phyloP scores from a whole-genome alignment of 2,329 filamentous ascomycete species.

The Aspergillus pseudotamarii region DNA sequence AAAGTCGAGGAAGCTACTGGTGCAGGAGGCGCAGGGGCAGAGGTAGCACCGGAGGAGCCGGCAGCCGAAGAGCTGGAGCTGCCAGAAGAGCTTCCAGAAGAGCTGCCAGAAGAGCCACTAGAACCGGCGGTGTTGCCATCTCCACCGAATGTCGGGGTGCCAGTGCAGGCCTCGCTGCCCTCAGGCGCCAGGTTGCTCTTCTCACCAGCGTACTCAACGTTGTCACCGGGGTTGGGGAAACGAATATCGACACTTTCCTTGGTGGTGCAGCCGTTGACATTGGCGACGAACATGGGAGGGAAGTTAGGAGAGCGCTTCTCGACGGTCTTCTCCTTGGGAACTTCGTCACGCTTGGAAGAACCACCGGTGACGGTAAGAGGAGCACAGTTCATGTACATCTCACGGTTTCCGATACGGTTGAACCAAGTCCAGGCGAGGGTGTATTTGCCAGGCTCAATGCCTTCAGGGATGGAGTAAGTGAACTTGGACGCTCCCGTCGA shows the following conservation, averaged over 20 bases:
- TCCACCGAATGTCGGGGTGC: slow-evolving; percentile 36
- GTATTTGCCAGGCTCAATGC: slow-evolving; percentile 74
- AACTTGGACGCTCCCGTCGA: slow-evolving; percentile 59
- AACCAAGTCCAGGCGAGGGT: slow-evolving; percentile 93
- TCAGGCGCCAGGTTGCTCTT: slow-evolving; percentile 37
- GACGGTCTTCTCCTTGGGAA: slow-evolving; percentile 45
- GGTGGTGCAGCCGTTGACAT: slow-evolving; percentile 65
- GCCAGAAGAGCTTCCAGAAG: background rate
- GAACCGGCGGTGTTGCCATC: slow-evolving; percentile 29
- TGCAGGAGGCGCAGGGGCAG: background rate
- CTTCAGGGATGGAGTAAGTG: slow-evolving; percentile 70
- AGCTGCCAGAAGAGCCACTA: slow-evolving; percentile 22
- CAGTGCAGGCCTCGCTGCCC: slow-evolving; percentile 33
- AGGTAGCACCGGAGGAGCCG: background rate
- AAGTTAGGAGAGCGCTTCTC: slow-evolving; percentile 62
- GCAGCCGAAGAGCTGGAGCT: background rate
- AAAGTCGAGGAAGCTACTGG: background rate
- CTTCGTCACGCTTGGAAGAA: slow-evolving; percentile 31
- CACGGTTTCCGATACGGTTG: slow-evolving; percentile 87
- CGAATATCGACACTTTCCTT: slow-evolving; percentile 58
- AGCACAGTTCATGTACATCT: slow-evolving; percentile 98
- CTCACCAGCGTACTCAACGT: slow-evolving; percentile 54
- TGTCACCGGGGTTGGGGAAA: slow-evolving; percentile 70
- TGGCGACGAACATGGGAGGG: slow-evolving; percentile 76
- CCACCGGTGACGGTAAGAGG: slow-evolving; percentile 66